These are phyloP conservation scores for Yamadazyma triangularis DNA, from an alignment of 1,139 yeast genomes.

Conservation along the genomic window DNA sequence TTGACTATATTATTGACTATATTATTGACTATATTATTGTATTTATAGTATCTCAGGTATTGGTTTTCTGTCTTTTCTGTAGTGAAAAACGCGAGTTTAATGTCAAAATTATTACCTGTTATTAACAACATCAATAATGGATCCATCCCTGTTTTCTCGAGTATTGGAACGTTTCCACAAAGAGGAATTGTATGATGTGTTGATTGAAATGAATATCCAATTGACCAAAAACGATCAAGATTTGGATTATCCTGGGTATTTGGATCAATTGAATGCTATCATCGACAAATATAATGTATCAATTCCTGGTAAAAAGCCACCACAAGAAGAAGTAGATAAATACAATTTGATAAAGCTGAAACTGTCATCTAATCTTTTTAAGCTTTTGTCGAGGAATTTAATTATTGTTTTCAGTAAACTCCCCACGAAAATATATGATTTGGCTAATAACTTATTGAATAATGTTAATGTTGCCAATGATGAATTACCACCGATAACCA, in stretches of 20 bases:
- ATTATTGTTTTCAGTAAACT: constrained; percentile 25
- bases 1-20: no score
- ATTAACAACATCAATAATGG: constrained; percentile 6
- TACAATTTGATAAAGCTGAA: constrained; percentile 2
- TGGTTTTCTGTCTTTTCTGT: no score
- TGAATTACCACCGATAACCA: constrained; percentile 16
- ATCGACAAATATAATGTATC: constrained; percentile 16
- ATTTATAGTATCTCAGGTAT: no score
- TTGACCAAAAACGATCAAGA: constrained; percentile 12
- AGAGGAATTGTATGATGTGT: constrained; percentile 19
- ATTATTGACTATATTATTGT: no score
- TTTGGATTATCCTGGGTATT: constrained; percentile 13
- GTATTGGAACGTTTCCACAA: constrained; percentile 17
- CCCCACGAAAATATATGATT: constrained; percentile 37
- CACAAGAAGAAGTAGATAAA: constrained; percentile 7
- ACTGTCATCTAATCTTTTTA: constrained; percentile 22
- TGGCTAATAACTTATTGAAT: constrained; percentile 33
- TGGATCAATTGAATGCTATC: constrained; percentile 14
- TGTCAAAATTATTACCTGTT: no score
- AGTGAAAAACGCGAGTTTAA: no score
- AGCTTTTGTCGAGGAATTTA: constrained; percentile 28
- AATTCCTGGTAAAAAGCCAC: constrained; percentile 10
- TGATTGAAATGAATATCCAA: constrained; percentile 19
- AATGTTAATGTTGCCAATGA: constrained; percentile 18
- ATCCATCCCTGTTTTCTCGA: constrained; percentile 13